Percentiles rank a stretch among this genome's conserved stretches.
Evolutionary conservation across 2,329 filamentous ascomycete species (phyloP).

Genomic region (Alternaria tenuissima): DNA sequence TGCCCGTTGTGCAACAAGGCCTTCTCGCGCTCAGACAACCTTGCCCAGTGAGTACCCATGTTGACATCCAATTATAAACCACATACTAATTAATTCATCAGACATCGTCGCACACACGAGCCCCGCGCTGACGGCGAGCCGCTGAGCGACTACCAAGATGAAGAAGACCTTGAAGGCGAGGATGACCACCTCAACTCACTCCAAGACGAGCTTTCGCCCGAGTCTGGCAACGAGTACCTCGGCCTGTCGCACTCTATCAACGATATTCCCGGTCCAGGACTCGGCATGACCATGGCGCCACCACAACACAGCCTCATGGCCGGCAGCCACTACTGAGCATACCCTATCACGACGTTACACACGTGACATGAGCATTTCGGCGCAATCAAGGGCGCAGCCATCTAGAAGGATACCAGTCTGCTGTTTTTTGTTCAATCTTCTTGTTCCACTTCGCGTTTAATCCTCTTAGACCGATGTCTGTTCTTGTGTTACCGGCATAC

Average conservation of each 20-base stretch:
- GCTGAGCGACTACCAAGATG: slow-evolving; percentile 73
- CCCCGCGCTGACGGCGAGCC: slow-evolving; percentile 68
- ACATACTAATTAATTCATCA: slow-evolving; percentile 55
- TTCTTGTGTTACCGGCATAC: slow-evolving; percentile 27
- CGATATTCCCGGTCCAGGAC: slow-evolving; percentile 46
- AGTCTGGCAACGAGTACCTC: slow-evolving; percentile 70
- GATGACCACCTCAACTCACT: slow-evolving; percentile 84
- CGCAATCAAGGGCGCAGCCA: slow-evolving; percentile 29
- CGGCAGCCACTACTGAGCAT: slow-evolving; percentile 53
- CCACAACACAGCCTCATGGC: slow-evolving; percentile 55
- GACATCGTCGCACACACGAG: slow-evolving; percentile 84
- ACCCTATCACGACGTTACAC: slow-evolving; percentile 30
- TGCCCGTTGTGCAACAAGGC: slow-evolving; percentile 99
- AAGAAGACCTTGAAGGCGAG: slow-evolving; percentile 89
- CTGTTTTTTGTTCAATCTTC: slow-evolving; percentile 30
- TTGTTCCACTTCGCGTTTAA: slow-evolving; percentile 29
- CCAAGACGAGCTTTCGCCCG: slow-evolving; percentile 80
- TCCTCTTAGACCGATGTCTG: slow-evolving; percentile 30
- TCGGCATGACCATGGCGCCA: slow-evolving; percentile 53
- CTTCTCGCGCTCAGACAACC: slow-evolving; percentile 97
- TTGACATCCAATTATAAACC: slow-evolving; percentile 19
- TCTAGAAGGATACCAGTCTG: slow-evolving; percentile 32
- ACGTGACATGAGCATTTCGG: slow-evolving; percentile 36
- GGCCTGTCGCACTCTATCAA: slow-evolving; percentile 42
- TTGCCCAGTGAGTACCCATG: slow-evolving; percentile 79